Conservation (phyloP, 441 rosid genomes). For the Erodium chrysanthum region DNA sequence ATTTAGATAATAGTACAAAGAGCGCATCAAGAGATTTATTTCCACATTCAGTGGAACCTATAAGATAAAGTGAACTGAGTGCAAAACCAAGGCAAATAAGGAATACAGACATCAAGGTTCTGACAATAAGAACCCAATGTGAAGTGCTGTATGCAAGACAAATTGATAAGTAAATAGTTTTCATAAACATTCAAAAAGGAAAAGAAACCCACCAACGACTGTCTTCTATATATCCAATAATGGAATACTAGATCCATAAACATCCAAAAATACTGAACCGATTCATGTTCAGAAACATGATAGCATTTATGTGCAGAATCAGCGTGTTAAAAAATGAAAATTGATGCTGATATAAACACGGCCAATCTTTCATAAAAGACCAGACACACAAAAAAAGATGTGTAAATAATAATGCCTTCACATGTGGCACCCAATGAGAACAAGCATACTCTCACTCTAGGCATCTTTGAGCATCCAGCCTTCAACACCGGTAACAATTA, state of each 20-base stretch:
- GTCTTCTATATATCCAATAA: not conserved
- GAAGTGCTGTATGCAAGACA: not conserved
- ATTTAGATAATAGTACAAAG: conserved; percentile 8
- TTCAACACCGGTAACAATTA: no score
- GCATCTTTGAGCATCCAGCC: no score
- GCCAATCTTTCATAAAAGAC: no score
- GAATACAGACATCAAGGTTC: not conserved
- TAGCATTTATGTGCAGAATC: not conserved
- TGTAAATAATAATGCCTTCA: no score
- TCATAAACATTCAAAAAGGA: not conserved
- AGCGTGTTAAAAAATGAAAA: not conserved
- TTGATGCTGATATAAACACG: no score
- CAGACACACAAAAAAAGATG: no score
- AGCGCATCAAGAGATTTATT: not conserved
- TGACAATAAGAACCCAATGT: not conserved
- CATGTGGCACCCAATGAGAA: no score
- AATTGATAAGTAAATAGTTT: not conserved
- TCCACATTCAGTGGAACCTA: not conserved
- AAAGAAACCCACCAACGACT: not conserved
- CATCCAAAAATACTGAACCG: not conserved
- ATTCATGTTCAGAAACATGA: not conserved
- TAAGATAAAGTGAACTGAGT: no score
- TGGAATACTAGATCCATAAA: not conserved
- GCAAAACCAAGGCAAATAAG: conserved; percentile 1
- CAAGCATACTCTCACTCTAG: no score